A percentile compares a stretch with the other conserved stretches of the same genome.
These are phyloP conservation scores for Penicillium coffeae DNA, from an alignment of 495 filamentous ascomycete species.

Conservation along the genomic window DNA sequence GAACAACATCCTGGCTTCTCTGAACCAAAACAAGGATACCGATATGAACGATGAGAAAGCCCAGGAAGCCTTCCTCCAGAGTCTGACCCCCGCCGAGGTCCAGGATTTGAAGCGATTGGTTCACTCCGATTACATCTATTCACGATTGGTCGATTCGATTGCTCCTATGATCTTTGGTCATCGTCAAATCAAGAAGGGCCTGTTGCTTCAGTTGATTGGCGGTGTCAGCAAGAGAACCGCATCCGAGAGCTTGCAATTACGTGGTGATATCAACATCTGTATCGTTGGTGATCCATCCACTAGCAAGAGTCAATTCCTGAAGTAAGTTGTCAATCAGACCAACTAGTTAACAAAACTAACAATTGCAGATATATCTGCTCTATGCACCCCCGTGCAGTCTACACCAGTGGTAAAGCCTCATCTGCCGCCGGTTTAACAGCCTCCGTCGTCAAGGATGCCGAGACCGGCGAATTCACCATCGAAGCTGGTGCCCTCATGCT, in stretches of 20 bases:
- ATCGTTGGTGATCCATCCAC: conserved; percentile 98
- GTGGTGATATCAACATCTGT: conserved; percentile 98
- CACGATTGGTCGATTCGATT: conserved; percentile 88
- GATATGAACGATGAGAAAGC: conserved; percentile 78
- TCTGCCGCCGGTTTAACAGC: conserved; percentile 97
- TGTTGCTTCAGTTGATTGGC: conserved; percentile 88
- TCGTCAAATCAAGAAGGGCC: conserved; percentile 94
- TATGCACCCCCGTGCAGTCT: conserved; percentile 91
- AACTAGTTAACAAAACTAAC: not conserved
- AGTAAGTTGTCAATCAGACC: conserved; percentile 41
- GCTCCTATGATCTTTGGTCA: conserved; percentile 97
- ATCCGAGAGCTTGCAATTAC: conserved; percentile 84
- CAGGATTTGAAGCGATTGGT: conserved; percentile 90
- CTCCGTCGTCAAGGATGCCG: conserved; percentile 95
- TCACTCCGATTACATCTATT: conserved; percentile 91
- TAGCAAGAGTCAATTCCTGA: conserved; percentile 96
- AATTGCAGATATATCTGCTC: conserved; percentile 74
- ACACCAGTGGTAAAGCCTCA: conserved; percentile 96
- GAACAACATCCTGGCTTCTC: conserved; percentile 73
- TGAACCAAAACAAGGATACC: conserved; percentile 64
- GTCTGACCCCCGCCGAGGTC: conserved; percentile 78
- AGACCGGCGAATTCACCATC: conserved; percentile 98
- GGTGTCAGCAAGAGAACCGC: conserved; percentile 83
- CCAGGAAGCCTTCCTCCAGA: conserved; percentile 81
- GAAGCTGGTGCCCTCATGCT: conserved; percentile 98